Percentiles rank a stretch among this genome's conserved stretches.
Evolutionary conservation across 2,329 filamentous ascomycete species (phyloP).

Genomic region (Blastomyces parvus): DNA sequence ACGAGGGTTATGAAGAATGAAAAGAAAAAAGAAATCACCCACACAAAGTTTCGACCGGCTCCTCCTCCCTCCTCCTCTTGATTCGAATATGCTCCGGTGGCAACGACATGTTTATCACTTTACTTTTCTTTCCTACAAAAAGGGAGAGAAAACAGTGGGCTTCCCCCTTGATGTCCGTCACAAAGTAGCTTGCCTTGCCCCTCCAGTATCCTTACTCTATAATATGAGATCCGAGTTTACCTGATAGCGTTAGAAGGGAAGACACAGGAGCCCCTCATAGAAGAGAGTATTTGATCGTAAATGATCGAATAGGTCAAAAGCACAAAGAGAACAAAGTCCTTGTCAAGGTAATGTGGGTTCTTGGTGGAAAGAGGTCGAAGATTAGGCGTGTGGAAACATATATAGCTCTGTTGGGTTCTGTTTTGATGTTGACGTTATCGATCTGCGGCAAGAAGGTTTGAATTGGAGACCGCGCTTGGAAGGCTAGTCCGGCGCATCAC

Average conservation of each 20-base stretch:
- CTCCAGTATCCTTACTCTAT: not conserved
- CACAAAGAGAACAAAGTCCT: not conserved
- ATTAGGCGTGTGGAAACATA: not conserved
- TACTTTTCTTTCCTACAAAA: not conserved
- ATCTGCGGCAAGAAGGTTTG: not conserved
- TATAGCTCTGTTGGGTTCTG: not conserved
- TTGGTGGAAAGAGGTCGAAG: not conserved
- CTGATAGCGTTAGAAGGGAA: not conserved
- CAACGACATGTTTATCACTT: slow-evolving; percentile 31
- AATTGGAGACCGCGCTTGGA: not conserved
- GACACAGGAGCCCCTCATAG: not conserved
- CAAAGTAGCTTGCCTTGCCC: not conserved
- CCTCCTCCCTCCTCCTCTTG: slow-evolving; percentile 49
- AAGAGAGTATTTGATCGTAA: not conserved
- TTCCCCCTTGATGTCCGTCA: not conserved
- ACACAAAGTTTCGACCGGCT: slow-evolving; percentile 48
- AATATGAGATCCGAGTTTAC: not conserved
- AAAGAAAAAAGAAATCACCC: slow-evolving; percentile 17
- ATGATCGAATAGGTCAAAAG: not conserved
- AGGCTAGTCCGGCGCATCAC: not conserved
- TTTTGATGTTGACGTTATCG: not conserved
- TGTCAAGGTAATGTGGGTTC: not conserved
- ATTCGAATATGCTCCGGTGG: slow-evolving; percentile 45
- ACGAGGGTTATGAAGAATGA: slow-evolving; percentile 10
- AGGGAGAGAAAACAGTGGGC: not conserved